Evolutionary conservation across 805 yeast species (phyloP).

Genomic region (Pichia nakasei): DNA sequence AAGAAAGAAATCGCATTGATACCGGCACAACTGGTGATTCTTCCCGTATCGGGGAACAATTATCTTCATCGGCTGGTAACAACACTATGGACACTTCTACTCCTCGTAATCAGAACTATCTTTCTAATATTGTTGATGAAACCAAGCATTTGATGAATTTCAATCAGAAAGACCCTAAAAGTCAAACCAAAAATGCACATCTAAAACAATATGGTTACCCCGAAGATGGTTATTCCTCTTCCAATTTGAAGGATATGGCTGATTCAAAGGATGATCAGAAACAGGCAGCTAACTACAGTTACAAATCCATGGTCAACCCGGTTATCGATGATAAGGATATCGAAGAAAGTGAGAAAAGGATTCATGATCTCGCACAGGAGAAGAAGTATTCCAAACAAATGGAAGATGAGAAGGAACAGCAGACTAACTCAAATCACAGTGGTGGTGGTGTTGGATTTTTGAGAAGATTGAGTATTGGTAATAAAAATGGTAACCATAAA

Average conservation of each 20-base stretch:
- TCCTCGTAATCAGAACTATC: slow-evolving; percentile 8
- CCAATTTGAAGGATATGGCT: background rate
- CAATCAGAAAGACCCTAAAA: background rate
- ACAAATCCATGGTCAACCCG: slow-evolving; percentile 24
- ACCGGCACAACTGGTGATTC: background rate
- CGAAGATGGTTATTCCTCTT: background rate
- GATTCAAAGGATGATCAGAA: background rate
- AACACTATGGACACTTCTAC: background rate
- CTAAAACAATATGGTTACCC: no score
- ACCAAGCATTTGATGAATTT: slow-evolving; percentile 2
- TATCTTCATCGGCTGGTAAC: background rate
- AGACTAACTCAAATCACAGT: background rate
- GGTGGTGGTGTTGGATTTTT: slow-evolving; percentile 1
- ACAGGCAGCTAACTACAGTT: slow-evolving; percentile 15
- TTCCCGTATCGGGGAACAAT: background rate
- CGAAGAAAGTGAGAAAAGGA: slow-evolving; percentile 4
- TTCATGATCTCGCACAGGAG: background rate
- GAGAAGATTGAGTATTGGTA: slow-evolving; percentile 2
- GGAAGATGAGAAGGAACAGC: background rate
- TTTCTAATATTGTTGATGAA: slow-evolving; percentile 4
- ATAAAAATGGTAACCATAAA: background rate
- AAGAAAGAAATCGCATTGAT: background rate
- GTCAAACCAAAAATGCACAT: no score
- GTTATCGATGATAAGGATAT: slow-evolving; percentile 16
- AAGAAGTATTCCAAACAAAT: background rate